Evolutionary conservation across 2,329 filamentous ascomycete species (phyloP).

Genomic region (Alternaria burnsii): DNA sequence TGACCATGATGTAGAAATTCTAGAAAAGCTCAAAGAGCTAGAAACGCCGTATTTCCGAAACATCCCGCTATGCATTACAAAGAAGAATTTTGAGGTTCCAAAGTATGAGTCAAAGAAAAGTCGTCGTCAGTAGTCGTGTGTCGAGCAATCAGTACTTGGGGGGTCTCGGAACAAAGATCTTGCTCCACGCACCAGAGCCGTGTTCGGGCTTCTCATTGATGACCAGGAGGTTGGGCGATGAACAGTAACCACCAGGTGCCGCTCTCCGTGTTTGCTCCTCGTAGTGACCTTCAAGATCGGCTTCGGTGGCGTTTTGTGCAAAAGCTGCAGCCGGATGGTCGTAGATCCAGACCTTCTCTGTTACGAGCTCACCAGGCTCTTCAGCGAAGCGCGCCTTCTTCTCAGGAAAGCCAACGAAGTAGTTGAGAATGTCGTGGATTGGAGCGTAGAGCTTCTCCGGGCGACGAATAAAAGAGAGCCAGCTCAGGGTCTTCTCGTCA

Average conservation of each 20-base stretch:
- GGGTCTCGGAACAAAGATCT: constrained; percentile 37
- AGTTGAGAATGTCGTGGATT: constrained; percentile 67
- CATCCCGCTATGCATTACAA: constrained; percentile 19
- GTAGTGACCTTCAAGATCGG: constrained; percentile 40
- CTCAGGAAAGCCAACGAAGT: constrained; percentile 64
- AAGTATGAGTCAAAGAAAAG: constrained; percentile 16
- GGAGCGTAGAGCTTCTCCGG: constrained; percentile 71
- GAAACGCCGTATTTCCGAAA: constrained; percentile 8
- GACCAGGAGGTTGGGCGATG: constrained; percentile 62
- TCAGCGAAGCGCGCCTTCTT: constrained; percentile 69
- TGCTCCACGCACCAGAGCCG: constrained; percentile 45
- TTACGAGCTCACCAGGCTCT: constrained; percentile 63
- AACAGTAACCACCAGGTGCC: constrained; percentile 65
- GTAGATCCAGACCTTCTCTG: constrained; percentile 62
- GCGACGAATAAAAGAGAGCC: constrained; percentile 67
- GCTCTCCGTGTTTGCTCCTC: constrained; percentile 55
- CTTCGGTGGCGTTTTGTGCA: constrained; percentile 33
- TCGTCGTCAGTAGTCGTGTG: constrained; percentile 1
- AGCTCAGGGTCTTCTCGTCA: constrained; percentile 63
- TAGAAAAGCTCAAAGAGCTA: constrained; percentile 3
- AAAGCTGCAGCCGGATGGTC: constrained; percentile 41
- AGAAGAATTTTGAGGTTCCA: constrained; percentile 16
- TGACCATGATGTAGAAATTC: constrained; percentile 1
- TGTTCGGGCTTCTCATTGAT: constrained; percentile 50
- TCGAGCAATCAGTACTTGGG: constrained; percentile 20